Percentiles rank a stretch among this genome's conserved stretches.
phyloP scores from a whole-genome alignment of 805 yeast genomes.

The Candida railenensis region DNA sequence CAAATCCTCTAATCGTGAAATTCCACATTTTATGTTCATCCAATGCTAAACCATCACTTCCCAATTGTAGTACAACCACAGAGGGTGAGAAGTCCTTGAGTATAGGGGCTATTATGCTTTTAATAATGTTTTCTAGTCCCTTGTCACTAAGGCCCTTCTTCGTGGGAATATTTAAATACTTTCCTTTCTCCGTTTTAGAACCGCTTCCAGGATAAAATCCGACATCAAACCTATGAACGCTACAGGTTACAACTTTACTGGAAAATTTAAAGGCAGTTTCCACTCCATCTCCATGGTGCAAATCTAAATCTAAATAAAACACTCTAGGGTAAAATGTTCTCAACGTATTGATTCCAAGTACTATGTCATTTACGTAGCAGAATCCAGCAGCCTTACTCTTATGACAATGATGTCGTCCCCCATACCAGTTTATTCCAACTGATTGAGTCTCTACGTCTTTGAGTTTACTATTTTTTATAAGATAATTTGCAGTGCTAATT shows the following conservation, averaged over 20 bases:
- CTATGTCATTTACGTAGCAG: conserved; percentile 72
- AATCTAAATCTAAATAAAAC: conserved; percentile 67
- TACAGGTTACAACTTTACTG: conserved; percentile 55
- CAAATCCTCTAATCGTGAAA: conserved; percentile 52
- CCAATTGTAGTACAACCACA: conserved; percentile 63
- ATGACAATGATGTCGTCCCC: conserved; percentile 74
- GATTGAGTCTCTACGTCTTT: conserved; percentile 14
- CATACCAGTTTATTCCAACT: conserved; percentile 69
- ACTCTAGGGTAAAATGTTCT: conserved; percentile 46
- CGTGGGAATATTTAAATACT: conserved; percentile 54
- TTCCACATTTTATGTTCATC: conserved; percentile 73
- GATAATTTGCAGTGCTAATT: conserved; percentile 44
- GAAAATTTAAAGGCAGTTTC: conserved; percentile 60
- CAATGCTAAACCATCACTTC: conserved; percentile 71
- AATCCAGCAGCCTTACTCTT: conserved; percentile 61
- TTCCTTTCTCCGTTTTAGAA: conserved; percentile 27
- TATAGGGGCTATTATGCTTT: conserved; percentile 45
- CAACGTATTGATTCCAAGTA: conserved; percentile 51
- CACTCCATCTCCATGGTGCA: conserved; percentile 84
- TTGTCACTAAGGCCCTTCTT: conserved; percentile 54
- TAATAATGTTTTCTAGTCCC: conserved; percentile 34
- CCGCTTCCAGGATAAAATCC: conserved; percentile 82
- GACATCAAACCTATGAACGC: conserved; percentile 60
- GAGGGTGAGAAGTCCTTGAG: conserved; percentile 42
- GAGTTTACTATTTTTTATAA: conserved; percentile 13